Conservation (phyloP, 2,329 filamentous ascomycete species). For the Sarocladium kiliense region DNA sequence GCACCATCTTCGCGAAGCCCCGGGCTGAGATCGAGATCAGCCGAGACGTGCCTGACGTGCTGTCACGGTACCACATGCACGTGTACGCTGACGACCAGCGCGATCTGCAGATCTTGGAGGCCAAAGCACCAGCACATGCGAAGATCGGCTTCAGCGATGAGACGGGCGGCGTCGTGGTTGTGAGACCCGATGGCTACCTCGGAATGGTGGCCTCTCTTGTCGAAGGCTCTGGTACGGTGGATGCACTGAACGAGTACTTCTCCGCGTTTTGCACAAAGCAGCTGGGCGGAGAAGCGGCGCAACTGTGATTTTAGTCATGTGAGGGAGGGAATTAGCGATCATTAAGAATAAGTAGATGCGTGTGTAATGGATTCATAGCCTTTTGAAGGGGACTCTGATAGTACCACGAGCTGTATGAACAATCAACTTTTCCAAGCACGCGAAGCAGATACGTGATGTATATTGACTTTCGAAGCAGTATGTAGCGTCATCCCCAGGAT, state of each 20-base stretch:
- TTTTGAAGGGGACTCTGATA: background rate
- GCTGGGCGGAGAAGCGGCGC: constrained; percentile 28
- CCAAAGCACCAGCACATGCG: constrained; percentile 70
- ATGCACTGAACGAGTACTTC: constrained; percentile 82
- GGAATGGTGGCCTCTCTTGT: constrained; percentile 68
- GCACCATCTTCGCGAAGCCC: constrained; percentile 65
- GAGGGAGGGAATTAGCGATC: background rate
- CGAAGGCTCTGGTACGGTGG: constrained; percentile 72
- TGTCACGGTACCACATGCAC: constrained; percentile 74
- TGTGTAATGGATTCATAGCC: background rate
- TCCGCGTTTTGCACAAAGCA: constrained; percentile 63
- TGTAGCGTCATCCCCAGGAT: no score
- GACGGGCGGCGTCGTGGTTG: constrained; percentile 18
- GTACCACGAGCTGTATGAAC: background rate
- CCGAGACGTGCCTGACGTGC: constrained; percentile 61
- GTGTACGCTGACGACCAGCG: constrained; percentile 82
- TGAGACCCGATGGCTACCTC: constrained; percentile 54
- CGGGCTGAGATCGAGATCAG: constrained; percentile 68
- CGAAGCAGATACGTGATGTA: no score
- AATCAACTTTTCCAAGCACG: no score
- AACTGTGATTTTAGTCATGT: constrained; percentile 15
- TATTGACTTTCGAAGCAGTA: no score
- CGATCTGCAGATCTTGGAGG: constrained; percentile 64
- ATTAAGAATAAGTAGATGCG: background rate
- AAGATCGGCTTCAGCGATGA: constrained; percentile 79